Conservation (phyloP, 2,329 filamentous ascomycete species). For the Fusarium tricinctum region DNA sequence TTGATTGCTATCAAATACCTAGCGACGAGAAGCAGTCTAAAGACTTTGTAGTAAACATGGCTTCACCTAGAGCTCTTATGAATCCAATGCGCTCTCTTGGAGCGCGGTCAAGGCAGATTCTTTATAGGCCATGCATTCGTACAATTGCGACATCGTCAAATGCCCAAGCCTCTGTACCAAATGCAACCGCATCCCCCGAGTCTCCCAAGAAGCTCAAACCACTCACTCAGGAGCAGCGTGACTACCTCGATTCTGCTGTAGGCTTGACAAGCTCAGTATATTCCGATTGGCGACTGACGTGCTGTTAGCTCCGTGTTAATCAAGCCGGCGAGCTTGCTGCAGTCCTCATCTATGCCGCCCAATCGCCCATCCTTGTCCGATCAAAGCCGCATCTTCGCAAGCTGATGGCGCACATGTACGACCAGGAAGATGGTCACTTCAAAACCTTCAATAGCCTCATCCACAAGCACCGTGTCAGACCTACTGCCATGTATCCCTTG, state of each 20-base stretch:
- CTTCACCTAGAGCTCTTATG: conserved; percentile 35
- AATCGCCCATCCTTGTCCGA: conserved; percentile 84
- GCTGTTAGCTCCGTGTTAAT: conserved; percentile 84
- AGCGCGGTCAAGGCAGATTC: conserved; percentile 27
- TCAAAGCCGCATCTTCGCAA: conserved; percentile 89
- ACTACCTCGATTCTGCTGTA: conserved; percentile 82
- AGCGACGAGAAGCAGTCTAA: conserved; percentile 11
- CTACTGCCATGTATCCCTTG: conserved; percentile 91
- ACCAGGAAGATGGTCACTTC: conserved; percentile 92
- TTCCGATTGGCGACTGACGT: conserved; percentile 18
- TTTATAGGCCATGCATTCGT: conserved; percentile 37
- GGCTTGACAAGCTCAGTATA: conserved; percentile 42
- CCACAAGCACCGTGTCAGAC: conserved; percentile 88
- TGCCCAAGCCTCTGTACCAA: conserved; percentile 36
- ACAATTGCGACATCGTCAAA: conserved; percentile 44
- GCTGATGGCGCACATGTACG: conserved; percentile 98
- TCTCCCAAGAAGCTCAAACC: conserved; percentile 65
- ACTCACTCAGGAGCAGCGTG: conserved; percentile 77
- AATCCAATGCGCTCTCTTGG: conserved; percentile 37
- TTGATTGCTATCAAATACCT: conserved; percentile 22
- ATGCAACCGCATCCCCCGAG: conserved; percentile 41
- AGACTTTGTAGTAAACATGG: conserved; percentile 35
- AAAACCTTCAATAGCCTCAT: conserved; percentile 86
- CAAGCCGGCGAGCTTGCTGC: conserved; percentile 98
- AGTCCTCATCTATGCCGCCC: conserved; percentile 91